phyloP scores from a whole-genome alignment of 768 basidiomycete species.

The Naematelia encephala region DNA sequence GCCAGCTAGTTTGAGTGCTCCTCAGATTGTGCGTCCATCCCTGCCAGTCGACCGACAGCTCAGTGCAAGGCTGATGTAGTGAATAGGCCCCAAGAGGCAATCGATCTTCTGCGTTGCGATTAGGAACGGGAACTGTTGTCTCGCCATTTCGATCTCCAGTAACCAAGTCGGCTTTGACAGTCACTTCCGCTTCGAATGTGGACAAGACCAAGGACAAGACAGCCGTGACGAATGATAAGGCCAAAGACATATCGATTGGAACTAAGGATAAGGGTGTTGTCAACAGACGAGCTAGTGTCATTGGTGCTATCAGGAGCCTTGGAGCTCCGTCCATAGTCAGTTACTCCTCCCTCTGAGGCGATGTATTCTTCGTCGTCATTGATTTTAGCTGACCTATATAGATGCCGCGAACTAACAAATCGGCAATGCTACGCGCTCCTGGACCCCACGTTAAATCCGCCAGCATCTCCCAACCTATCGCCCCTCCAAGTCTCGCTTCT shows the following conservation, averaged over 20 bases:
- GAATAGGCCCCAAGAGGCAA: conserved; percentile 28
- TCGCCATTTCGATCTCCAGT: too few relatives aligned
- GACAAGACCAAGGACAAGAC: too few relatives aligned
- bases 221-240: too few relatives aligned
- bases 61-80: neutral
- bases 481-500: conserved; percentile 1
- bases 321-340: conserved; percentile 32
- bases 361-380: neutral
- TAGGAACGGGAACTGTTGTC: too few relatives aligned
- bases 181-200: too few relatives aligned
- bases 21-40: conserved; percentile 22
- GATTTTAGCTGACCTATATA: neutral
- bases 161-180: too few relatives aligned
- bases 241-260: too few relatives aligned
- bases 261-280: too few relatives aligned
- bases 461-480: neutral
- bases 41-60: neutral
- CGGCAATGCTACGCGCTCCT: conserved; percentile 27
- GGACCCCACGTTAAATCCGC: neutral
- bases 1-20: conserved; percentile 23
- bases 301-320: conserved; percentile 23
- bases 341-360: neutral
- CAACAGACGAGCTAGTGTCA: conserved; percentile 14
- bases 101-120: conserved; percentile 13
- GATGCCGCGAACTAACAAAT: conserved; percentile 26